Conservation (phyloP, 2,329 filamentous ascomycete species). For the Cadophora luteo-olivacea region DNA sequence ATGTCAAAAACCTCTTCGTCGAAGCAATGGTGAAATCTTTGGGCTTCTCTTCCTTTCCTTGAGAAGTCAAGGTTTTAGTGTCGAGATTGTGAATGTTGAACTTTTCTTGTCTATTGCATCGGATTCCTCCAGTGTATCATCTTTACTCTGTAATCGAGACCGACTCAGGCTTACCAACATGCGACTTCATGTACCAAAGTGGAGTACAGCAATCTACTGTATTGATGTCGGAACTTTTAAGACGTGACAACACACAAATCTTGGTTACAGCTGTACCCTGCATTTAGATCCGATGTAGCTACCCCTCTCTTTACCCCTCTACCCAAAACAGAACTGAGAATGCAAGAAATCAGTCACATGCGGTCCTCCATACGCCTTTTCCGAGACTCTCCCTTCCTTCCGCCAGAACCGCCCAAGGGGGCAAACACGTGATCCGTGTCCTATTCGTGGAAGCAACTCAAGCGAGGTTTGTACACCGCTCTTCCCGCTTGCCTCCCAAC, state of each 20-base stretch:
- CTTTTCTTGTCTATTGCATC: neutral
- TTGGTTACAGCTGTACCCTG: constrained; percentile 14
- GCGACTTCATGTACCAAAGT: constrained; percentile 15
- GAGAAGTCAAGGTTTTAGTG: too few relatives aligned
- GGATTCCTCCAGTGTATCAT: too few relatives aligned
- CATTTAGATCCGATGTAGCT: constrained; percentile 6
- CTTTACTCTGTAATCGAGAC: neutral
- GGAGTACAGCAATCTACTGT: constrained; percentile 5
- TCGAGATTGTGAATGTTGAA: neutral
- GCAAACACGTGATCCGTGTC: constrained; percentile 24
- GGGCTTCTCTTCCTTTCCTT: neutral
- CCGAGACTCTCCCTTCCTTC: neutral
- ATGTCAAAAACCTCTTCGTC: neutral
- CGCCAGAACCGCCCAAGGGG: constrained; percentile 18
- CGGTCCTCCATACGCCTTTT: neutral
- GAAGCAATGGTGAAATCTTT: neutral
- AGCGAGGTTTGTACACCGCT: constrained; percentile 35
- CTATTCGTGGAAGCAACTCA: constrained; percentile 3
- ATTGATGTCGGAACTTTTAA: constrained; percentile 19
- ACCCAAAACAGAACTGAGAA: constrained; percentile 12
- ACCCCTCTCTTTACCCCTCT: constrained; percentile 17
- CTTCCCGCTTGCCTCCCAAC: constrained; percentile 20
- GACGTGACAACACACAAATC: constrained; percentile 19
- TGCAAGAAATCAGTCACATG: constrained; percentile 12
- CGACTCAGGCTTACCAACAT: neutral